Conservation (phyloP, 129 eudicot genomes). For the Flaveria sonorensis region DNA sequence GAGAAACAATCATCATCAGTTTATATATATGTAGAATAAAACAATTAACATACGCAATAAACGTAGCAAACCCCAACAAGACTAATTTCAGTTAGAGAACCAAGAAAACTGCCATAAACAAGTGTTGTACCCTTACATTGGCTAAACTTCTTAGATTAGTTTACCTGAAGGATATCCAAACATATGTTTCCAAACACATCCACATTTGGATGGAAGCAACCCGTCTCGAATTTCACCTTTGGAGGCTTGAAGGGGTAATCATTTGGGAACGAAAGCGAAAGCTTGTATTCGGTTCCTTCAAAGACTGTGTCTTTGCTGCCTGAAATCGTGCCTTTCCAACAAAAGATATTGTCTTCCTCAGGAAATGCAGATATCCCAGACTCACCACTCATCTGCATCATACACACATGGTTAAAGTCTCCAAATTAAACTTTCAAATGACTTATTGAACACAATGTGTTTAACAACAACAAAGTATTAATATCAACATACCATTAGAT, state of each 20-base stretch:
- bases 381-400: constrained; percentile 81
- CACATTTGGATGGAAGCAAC: constrained; percentile 95
- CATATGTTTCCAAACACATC: constrained; percentile 86
- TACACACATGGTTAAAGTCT: neutral
- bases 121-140: too few species aligned
- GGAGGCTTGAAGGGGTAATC: constrained; percentile 98
- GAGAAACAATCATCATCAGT: neutral
- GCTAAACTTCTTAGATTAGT: neutral
- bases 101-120: too few species aligned
- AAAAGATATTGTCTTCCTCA: constrained; percentile 90
- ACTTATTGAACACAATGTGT: neutral
- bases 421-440: neutral
- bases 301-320: constrained; percentile 96
- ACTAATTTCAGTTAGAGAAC: too few species aligned
- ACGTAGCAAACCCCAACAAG: too few species aligned
- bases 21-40: neutral
- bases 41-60: too few species aligned
- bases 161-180: constrained; percentile 96
- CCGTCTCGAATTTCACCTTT: constrained; percentile 92
- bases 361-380: constrained; percentile 92
- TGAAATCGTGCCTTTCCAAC: constrained; percentile 87
- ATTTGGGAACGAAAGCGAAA: constrained; percentile 68
- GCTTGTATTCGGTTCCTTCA: constrained; percentile 92
- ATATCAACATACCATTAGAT: constrained; percentile 90
- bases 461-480: too few species aligned